Evolutionary conservation across 495 filamentous ascomycete species (phyloP), one percentile per base, ranked within the genome.

Genomic region (Penicillium robsamsonii): DNA sequence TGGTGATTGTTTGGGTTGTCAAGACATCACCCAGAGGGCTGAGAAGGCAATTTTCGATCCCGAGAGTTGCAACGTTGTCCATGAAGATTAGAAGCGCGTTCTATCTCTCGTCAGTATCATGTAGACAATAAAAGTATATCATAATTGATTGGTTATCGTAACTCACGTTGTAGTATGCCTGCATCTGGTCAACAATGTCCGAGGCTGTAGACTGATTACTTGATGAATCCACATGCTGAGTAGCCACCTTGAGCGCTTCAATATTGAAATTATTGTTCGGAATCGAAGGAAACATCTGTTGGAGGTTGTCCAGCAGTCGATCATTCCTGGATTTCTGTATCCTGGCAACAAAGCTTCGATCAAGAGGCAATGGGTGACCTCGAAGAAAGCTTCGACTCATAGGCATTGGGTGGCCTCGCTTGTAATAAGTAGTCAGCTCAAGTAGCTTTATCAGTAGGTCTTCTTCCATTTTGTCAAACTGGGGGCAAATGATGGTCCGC

Each of bases 11-110:
- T 2, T 66, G 64, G 30, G 65, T 63, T 25, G 67, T 70, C 50
- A 76, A 67, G 1, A 75, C 52, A 3, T 27, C 2, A 12, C 58
- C 46, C 0, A 75, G 60, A 25, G 66, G 69, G 3, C 4, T 9
- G 8, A 88, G 67, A 38, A 88, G 74, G 62, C 81, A 82, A 27
- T 75, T 72, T 49, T 88, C 85, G 31, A 86, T 79, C 4, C 78
- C 85, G 38, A 85, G 72, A 5, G 75, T 77, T 15, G 79, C 74
- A 25, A 88, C 58, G 42, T 87, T 82, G 37, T 89, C 83, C n/a
- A 85, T 67, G 62, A 89, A 86, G 0, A 74, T 77, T 57, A 80
- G 75, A 50, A 85, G 63, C 0, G 85, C 79, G 60, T 82, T 79
- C 86, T 87, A 54, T 18, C 18, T 20, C 9, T 41, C 6, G 29